Conservation (phyloP, 75 land plant genomes). For the Cryptomeria japonica region DNA sequence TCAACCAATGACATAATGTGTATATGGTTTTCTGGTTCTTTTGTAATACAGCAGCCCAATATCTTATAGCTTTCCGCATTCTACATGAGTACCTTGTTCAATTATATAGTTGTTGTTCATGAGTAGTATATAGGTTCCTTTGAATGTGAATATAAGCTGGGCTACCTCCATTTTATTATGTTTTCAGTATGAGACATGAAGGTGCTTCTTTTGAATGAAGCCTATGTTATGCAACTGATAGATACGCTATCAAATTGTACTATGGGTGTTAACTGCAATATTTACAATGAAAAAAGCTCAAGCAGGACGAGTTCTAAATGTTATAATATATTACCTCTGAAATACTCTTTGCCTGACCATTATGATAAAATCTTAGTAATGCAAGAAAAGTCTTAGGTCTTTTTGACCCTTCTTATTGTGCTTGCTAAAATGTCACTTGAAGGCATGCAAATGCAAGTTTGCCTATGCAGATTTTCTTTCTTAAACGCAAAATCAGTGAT, state of each 20-base stretch:
- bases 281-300: neutral
- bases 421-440: neutral
- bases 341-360: neutral
- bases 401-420: neutral
- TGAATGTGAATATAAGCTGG: neutral
- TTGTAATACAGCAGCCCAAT: neutral
- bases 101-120: neutral
- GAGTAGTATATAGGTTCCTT: neutral
- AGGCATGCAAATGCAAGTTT: too few species aligned
- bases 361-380: neutral
- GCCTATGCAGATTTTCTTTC: too few species aligned
- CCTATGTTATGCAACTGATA: neutral
- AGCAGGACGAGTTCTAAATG: neutral
- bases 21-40: neutral
- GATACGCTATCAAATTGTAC: neutral
- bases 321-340: neutral
- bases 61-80: neutral
- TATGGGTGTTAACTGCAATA: neutral
- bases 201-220: neutral
- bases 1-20: neutral
- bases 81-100: neutral
- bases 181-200: neutral
- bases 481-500: too few species aligned
- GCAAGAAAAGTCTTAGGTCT: neutral
- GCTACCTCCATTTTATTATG: neutral